Percentiles rank a stretch among this genome's conserved stretches.
These are phyloP conservation scores for Seminavis robusta DNA, from an alignment of 108 stramenopile genomes.

Conservation along the genomic window DNA sequence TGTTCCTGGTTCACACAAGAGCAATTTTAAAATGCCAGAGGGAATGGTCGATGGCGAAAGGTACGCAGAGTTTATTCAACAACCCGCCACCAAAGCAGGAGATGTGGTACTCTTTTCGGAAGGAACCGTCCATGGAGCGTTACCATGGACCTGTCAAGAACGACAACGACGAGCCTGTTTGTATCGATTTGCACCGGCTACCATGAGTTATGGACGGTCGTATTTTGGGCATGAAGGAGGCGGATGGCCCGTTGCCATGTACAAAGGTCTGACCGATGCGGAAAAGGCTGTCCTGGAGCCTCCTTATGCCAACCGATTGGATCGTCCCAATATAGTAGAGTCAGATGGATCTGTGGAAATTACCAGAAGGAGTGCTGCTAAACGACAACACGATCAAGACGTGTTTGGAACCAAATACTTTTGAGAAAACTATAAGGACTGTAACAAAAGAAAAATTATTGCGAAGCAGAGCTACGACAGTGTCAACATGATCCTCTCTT, in stretches of 20 bases:
- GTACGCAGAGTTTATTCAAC: constrained; percentile 71
- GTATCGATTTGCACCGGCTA: constrained; percentile 84
- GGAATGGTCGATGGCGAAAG: constrained; percentile 85
- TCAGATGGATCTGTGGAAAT: constrained; percentile 65
- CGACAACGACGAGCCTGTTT: constrained; percentile 73
- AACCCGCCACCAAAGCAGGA: constrained; percentile 89
- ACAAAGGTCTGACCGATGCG: constrained; percentile 74
- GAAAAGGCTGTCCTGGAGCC: constrained; percentile 86
- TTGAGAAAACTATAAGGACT: constrained; percentile 23
- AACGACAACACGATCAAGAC: constrained; percentile 78
- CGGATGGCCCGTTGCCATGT: constrained; percentile 75
- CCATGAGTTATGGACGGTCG: constrained; percentile 77
- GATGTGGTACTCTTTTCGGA: constrained; percentile 90
- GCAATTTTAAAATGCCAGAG: constrained; percentile 81
- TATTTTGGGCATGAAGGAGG: constrained; percentile 80
- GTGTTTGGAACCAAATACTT: constrained; percentile 90
- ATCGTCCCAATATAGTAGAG: constrained; percentile 72
- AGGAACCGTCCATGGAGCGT: constrained; percentile 90
- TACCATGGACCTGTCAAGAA: constrained; percentile 64
- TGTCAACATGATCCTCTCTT: no score
- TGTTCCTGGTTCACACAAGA: constrained; percentile 89
- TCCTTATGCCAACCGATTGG: constrained; percentile 86
- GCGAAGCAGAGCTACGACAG: no score
- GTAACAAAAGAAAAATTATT: no score
- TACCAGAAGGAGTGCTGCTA: constrained; percentile 62